Evolutionary conservation across 306 rosid species (phyloP).

Genomic region (Phaseolus lunatus): DNA sequence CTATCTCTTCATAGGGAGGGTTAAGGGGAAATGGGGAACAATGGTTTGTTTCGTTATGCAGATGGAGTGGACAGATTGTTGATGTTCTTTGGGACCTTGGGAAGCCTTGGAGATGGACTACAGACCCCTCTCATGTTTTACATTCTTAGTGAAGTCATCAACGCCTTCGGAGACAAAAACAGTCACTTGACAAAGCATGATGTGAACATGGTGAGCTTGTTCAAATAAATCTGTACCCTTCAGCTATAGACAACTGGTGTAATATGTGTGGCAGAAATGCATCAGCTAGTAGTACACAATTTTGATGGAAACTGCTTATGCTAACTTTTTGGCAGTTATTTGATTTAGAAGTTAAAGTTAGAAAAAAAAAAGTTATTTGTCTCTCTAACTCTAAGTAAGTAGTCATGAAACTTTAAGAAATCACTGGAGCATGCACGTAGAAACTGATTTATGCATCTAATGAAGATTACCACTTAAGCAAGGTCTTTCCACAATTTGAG

Average conservation of each 20-base stretch:
- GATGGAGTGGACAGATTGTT: conserved; percentile 74
- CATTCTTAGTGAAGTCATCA: conserved; percentile 83
- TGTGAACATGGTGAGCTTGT: conserved; percentile 72
- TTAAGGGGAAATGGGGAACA: conserved; percentile 60
- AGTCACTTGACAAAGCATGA: conserved; percentile 53
- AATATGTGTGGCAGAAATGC: background rate
- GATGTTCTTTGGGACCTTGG: conserved; percentile 81
- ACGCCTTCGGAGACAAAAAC: conserved; percentile 63
- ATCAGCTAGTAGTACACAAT: background rate
- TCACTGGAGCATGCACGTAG: background rate
- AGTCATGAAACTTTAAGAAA: background rate
- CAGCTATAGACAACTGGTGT: background rate
- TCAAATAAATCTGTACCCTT: conserved; percentile 9
- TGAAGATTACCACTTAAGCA: background rate
- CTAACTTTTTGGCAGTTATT: background rate
- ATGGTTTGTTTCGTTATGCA: conserved; percentile 74
- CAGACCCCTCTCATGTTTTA: conserved; percentile 86
- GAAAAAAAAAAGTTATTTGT: background rate
- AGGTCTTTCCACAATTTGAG: background rate
- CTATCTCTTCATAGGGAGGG: conserved; percentile 38
- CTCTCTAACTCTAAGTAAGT: background rate
- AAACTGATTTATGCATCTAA: conserved; percentile 7
- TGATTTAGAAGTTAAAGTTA: conserved; percentile 15
- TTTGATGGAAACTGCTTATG: conserved; percentile 26
- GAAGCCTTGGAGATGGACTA: conserved; percentile 86